A percentile compares a stretch with the other conserved stretches of the same genome.
Evolutionary conservation across 1,284 basidiomycete genomes (phyloP).

Genomic region (Boletus coffeatus): DNA sequence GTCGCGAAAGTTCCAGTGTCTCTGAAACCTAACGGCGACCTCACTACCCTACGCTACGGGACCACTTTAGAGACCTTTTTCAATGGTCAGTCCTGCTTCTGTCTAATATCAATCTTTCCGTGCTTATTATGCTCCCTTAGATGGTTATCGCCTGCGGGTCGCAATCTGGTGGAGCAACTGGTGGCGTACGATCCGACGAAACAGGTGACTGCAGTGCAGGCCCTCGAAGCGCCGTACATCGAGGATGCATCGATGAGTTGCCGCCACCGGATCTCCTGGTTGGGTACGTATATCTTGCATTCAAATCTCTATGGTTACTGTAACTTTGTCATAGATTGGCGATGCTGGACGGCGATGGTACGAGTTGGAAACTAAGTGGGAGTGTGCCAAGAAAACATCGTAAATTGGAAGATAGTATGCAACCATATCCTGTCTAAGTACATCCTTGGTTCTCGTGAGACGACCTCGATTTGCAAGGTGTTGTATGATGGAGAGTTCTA

Average conservation of each 20-base stretch:
- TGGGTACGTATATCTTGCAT: constrained; percentile 51
- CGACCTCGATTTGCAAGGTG: constrained; percentile 62
- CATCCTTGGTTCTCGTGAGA: constrained; percentile 10
- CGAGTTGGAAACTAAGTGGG: constrained; percentile 84
- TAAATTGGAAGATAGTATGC: constrained; percentile 37
- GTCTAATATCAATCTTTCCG: background rate
- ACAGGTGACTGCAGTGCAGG: constrained; percentile 77
- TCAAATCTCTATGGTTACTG: constrained; percentile 11
- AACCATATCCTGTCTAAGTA: constrained; percentile 27
- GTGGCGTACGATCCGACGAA: constrained; percentile 79
- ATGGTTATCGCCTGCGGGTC: constrained; percentile 77
- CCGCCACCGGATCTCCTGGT: constrained; percentile 72
- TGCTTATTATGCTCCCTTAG: constrained; percentile 34
- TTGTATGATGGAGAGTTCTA: constrained; percentile 71
- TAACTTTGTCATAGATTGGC: constrained; percentile 45
- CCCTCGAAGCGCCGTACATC: constrained; percentile 83
- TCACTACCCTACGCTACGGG: constrained; percentile 39
- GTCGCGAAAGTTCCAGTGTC: constrained; percentile 17
- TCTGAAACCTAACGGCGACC: constrained; percentile 26
- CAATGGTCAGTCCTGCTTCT: constrained; percentile 55
- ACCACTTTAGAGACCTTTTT: constrained; percentile 75
- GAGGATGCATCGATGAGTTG: constrained; percentile 47
- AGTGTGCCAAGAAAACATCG: constrained; percentile 69
- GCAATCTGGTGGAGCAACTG: constrained; percentile 81
- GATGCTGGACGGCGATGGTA: constrained; percentile 92